Conservation (phyloP, 176 grass and related monocot species). For the Carex littledalei region DNA sequence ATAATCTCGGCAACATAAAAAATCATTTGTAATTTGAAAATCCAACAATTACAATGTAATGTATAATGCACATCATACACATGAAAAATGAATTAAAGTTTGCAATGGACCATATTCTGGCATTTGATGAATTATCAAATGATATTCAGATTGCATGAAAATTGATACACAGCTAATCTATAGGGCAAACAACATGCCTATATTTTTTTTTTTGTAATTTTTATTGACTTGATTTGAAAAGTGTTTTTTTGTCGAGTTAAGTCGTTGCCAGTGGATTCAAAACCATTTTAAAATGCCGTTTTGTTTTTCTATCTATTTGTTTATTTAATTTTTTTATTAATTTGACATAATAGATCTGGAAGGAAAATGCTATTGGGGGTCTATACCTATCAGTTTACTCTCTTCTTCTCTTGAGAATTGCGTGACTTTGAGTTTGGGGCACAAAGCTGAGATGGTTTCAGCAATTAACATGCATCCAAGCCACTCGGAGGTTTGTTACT, state of each 20-base stretch:
- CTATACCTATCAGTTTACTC: constrained; percentile 65
- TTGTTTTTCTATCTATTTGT: constrained; percentile 23
- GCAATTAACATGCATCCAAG: constrained; percentile 56
- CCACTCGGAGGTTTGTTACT: constrained; percentile 52
- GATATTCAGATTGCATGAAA: not conserved
- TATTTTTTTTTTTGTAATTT: constrained; percentile 5
- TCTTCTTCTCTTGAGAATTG: constrained; percentile 61
- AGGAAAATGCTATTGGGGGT: constrained; percentile 82
- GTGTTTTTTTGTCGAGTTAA: too few species aligned
- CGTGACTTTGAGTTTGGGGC: constrained; percentile 56
- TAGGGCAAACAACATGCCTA: not conserved
- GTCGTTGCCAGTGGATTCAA: too few species aligned
- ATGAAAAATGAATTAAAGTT: not conserved
- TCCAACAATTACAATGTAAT: not conserved
- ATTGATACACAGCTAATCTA: not conserved
- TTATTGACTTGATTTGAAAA: not conserved
- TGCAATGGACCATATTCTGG: not conserved
- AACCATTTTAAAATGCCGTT: not conserved
- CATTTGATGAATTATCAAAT: not conserved
- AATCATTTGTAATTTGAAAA: not conserved
- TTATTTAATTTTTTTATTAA: constrained; percentile 19
- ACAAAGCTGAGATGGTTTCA: constrained; percentile 42
- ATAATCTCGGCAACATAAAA: not conserved
- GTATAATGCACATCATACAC: not conserved
- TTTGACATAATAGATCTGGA: constrained; percentile 45